Evolutionary conservation across 2,329 filamentous ascomycete species (phyloP), one percentile per base, ranked within the genome.

Genomic region (Dactylellina drechsleri): DNA sequence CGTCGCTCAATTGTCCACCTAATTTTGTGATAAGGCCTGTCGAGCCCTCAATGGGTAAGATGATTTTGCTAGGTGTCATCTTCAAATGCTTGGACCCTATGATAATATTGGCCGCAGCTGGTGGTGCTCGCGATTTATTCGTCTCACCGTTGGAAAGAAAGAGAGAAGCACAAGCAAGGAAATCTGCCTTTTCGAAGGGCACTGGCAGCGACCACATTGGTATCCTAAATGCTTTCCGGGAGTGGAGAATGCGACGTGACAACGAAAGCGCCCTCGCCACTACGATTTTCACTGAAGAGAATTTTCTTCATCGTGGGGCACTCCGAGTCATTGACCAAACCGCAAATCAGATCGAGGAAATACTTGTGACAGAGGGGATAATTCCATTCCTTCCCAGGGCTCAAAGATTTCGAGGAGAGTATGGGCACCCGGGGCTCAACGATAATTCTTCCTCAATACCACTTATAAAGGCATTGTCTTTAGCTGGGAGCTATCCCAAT

Each of bases 61-160:
- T 86, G 82, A 82, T 86, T 60, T 65, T 86, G 18, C 79, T 86
- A 8, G 85, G 85, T 4, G 79, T 85, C 26, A 82, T 86, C 53
- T 86, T 86, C 80, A 81, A 82, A 43, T 86, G 85, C 77, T 80
- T 86, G 3, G 84, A 86, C 75, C 84, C 85, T 0, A 82, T 86
- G 77, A 77, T 86, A 28, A 82, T 85, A 28, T 76, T 85, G 4
- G 84, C 82, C 23, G 80, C 81, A 15, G 79, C 82, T 4, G 79
- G 78, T 3, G 76, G 78, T 4, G 80, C 81, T 43, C 76, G 81
- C n/a, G 76, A 80, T n/a, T 73, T 84, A 6, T 83, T 83, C 62
- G 57, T 81, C 5, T 76, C 66, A 5, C 80, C 81, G 4, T 73
- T 80, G 0, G 78, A 79, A 15, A 54, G 62, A 31, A 78, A 79